These are phyloP conservation scores for Aurifilum marmelostoma DNA, from an alignment of 2,329 filamentous ascomycete species.

Conservation along the genomic window DNA sequence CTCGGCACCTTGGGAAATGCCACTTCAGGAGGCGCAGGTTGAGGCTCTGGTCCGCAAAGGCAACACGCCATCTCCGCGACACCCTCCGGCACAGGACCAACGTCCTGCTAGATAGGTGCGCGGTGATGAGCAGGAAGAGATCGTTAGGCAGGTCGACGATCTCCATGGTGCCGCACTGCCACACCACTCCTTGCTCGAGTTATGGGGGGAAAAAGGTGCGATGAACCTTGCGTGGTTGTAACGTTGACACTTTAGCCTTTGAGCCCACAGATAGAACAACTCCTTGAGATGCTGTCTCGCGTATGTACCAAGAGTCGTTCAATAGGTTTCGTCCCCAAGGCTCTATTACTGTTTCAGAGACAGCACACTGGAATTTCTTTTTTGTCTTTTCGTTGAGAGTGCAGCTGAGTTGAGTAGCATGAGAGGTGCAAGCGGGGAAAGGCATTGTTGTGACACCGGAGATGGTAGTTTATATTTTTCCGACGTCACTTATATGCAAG, in stretches of 20 bases:
- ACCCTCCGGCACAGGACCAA: constrained; percentile 56
- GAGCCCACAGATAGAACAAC: too few species aligned
- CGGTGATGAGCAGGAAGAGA: constrained; percentile 58
- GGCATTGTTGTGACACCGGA: neutral
- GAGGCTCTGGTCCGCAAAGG: constrained; percentile 53
- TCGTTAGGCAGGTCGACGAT: constrained; percentile 58
- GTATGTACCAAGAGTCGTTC: too few species aligned
- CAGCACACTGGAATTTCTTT: too few species aligned
- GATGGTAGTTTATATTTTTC: neutral
- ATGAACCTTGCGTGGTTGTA: neutral
- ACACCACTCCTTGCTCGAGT: neutral
- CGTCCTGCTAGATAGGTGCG: constrained; percentile 53
- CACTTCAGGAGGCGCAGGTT: constrained; percentile 51
- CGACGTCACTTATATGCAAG: too few species aligned
- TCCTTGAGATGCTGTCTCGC: too few species aligned
- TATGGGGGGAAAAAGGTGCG: neutral
- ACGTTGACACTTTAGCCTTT: neutral
- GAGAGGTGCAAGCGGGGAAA: too few species aligned
- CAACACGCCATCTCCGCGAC: constrained; percentile 50
- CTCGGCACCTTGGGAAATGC: constrained; percentile 57
- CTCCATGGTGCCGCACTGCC: constrained; percentile 34
- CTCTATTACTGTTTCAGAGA: too few species aligned
- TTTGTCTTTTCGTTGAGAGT: too few species aligned
- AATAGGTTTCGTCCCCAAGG: too few species aligned
- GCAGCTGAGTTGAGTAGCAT: too few species aligned